Base-by-base conservation (phyloP, 495 filamentous ascomycete species). In the Penicillium longicatenatum region DNA sequence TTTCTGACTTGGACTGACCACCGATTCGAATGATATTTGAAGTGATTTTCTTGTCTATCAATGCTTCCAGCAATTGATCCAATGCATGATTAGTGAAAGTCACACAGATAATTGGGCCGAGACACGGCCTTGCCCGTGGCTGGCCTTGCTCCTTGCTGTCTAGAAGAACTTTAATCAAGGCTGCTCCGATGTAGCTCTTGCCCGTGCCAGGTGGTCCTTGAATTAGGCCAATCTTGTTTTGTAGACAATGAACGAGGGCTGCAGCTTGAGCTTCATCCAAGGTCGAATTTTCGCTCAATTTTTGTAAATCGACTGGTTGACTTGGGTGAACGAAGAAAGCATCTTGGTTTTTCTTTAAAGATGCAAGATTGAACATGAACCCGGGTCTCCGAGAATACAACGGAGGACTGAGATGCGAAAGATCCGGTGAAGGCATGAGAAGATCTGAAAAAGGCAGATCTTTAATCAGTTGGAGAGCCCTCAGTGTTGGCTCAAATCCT, bases 141-240 rank as follows among this genome's bases (percentile, higher is more conserved):
- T 26, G 26, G 7, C 7, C 26, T 26, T 26, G 26, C 7, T 33
- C 0, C 30, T 59, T 62, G 52, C 54, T 49, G 0, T 41, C 52
- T 11, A 62, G 56, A 3, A 62, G 55, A 49, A 84, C 80, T 58
- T 89, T 83, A 20, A 90, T 77, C 47, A 86, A 63, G 33, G 77
- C 71, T n/a, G 84, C 78, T 4, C 83, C 86, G 0, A 79, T 82
- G 55, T 78, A 89, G 52, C 77, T 82, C 66, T 95, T 94, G 4
- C 91, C 90, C 3, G 89, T 93, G 1, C 91, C 90, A 4, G 91
- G 91, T 0, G 90, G 91, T 0, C 91, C 91, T 76, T 94, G 89
- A 30, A 93, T 89, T 0, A 92, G 71, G 7, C 83, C 83, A 21
- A 39, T n/a, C 1, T 17, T 39, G 37, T 39, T 14, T 39, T 39